Evolutionary conservation across 441 rosid genomes (phyloP), one percentile per base, ranked within the genome.

Genomic region (Populus hybrid): DNA sequence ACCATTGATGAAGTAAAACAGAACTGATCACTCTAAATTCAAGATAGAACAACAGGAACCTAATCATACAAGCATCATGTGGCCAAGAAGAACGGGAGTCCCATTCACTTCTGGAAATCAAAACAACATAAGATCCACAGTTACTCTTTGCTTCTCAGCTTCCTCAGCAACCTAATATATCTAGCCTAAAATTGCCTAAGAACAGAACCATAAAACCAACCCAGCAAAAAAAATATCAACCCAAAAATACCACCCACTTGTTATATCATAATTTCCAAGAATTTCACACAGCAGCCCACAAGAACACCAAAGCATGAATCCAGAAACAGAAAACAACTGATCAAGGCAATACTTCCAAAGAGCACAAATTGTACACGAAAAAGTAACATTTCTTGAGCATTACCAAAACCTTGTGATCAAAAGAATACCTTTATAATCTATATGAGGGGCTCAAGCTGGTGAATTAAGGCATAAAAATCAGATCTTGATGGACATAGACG

Each of bases 401-500:
- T 50, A 50, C 7, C 57, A 14, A 50, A 50, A 40, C 34, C 20
- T 67, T 69, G 21, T 6, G 42, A 81, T 35, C 32, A 80, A 80
- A 75, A 75, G 8, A 46, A 42, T 80, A 87, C 89, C 90, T 78
- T 35, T 46, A 63, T 50, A 50, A 4, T 50, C 57, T 50, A 69
- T 28, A 73, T 23, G 32, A 73, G 68, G 32, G 77, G 75, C 40
- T 72, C 70, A 63, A 79, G 84, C 78, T 30, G 76, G 72, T 23
- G 75, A 61, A 77, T 63, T 69, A 73, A 80, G 70, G 67, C 57
- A 50, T 50, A 63, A 82, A 81, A 67, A 80, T 71, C 86, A 82
- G 89, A 84, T 83, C 82, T 74, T 79, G 85, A 70, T 57, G 70
- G 72, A 69, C 84, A 82, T 69, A 69, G 64, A 67, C 65, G 64